phyloP scores from a whole-genome alignment of 2,329 filamentous ascomycete species.

The Lasiodiplodia sp. region DNA sequence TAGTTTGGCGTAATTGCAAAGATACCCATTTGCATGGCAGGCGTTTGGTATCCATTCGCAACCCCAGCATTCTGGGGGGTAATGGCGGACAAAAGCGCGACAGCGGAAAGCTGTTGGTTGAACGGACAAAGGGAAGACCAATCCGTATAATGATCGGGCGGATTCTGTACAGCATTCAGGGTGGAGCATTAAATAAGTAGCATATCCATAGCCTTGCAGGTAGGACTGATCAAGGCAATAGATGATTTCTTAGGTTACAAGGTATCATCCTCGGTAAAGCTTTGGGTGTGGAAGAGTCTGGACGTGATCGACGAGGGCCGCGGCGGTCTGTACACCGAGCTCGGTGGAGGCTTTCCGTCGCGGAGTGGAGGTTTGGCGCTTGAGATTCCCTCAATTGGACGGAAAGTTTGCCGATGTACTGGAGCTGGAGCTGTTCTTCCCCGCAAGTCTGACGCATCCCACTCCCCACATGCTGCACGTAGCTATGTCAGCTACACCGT shows the following conservation, averaged over 20 bases:
- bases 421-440: background rate
- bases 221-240: conserved; percentile 28
- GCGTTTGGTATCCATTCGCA: conserved; percentile 26
- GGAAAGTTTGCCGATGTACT: conserved; percentile 12
- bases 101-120: conserved; percentile 4
- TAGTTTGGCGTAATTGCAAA: conserved; percentile 28
- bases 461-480: conserved; percentile 13
- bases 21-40: conserved; percentile 29
- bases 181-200: conserved; percentile 19
- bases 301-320: background rate
- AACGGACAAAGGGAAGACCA: background rate
- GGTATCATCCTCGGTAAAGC: background rate
- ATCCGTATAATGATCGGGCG: conserved; percentile 25
- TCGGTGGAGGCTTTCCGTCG: conserved; percentile 5
- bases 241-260: background rate
- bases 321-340: conserved; percentile 12
- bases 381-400: conserved; percentile 2
- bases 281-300: background rate
- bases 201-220: conserved; percentile 24
- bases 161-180: conserved; percentile 14
- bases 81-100: conserved; percentile 19
- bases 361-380: background rate
- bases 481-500: conserved; percentile 13
- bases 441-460: conserved; percentile 12
- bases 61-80: conserved; percentile 16